Evolutionary conservation across 345 rosid genomes (phyloP).

Genomic region (Citrus reticulata): DNA sequence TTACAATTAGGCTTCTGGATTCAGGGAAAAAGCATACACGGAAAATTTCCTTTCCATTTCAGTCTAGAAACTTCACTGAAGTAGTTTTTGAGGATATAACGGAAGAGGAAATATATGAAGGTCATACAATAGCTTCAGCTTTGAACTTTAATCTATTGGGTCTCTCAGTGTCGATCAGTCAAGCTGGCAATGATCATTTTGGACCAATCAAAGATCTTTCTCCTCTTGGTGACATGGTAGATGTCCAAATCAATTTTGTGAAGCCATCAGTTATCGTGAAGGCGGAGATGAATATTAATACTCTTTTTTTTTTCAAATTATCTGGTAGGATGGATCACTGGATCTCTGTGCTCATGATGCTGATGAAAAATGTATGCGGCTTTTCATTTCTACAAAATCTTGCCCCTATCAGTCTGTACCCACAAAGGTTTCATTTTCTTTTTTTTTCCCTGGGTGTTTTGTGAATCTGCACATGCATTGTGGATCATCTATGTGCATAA

Average conservation of each 20-base stretch:
- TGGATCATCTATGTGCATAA: background rate
- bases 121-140: conserved; percentile 86
- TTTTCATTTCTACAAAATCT: conserved; percentile 79
- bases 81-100: conserved; percentile 55
- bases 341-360: conserved; percentile 72
- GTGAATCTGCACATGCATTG: background rate
- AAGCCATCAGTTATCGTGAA: background rate
- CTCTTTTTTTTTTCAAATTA: background rate
- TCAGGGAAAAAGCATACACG: conserved; percentile 44
- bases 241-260: conserved; percentile 3
- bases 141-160: conserved; percentile 72
- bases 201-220: conserved; percentile 88
- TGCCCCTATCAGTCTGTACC: conserved; percentile 83
- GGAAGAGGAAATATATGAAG: conserved; percentile 77
- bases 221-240: conserved; percentile 90
- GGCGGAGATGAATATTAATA: background rate
- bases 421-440: conserved; percentile 53
- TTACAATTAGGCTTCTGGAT: conserved; percentile 59
- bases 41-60: conserved; percentile 54
- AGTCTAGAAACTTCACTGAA: conserved; percentile 38
- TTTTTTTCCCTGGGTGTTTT: background rate
- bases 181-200: conserved; percentile 44
- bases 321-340: conserved; percentile 80
- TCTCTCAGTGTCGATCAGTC: conserved; percentile 63
- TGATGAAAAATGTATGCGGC: conserved; percentile 72